Conservation (phyloP, 225 moss, liverwort and hornwort genomes). For the Pseudoscleropodium purum region DNA sequence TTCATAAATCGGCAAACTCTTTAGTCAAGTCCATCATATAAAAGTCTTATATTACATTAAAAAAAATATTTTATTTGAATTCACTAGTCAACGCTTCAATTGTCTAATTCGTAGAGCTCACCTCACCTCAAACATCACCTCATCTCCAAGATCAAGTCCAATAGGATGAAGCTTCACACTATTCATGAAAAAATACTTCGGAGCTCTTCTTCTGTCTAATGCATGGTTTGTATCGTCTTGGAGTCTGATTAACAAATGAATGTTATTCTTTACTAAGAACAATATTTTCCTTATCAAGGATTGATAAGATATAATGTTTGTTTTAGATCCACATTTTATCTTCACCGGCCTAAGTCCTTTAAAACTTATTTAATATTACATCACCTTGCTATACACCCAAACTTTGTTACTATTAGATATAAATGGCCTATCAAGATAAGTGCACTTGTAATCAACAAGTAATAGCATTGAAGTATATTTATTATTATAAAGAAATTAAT, state of each 20-base stretch:
- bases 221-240: no score
- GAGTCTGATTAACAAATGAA: not conserved
- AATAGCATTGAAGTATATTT: not conserved
- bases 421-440: no score
- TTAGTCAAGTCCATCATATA: rapidly evolving
- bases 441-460: not conserved
- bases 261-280: no score
- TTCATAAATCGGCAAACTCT: not conserved
- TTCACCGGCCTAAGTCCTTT: rapidly evolving
- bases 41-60: not conserved
- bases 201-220: not conserved
- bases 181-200: not conserved
- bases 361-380: rapidly evolving
- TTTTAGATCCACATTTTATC: not conserved
- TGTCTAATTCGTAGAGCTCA: not conserved
- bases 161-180: not conserved
- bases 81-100: rapidly evolving
- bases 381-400: not conserved
- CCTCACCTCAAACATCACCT: not conserved
- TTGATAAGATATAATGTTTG: no score
- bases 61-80: not conserved
- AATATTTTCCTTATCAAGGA: rapidly evolving
- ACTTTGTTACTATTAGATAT: not conserved
- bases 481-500: no score
- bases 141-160: not conserved